Evolutionary conservation across 179 eudicot genomes (phyloP).

Genomic region (Beta macrorhiza): DNA sequence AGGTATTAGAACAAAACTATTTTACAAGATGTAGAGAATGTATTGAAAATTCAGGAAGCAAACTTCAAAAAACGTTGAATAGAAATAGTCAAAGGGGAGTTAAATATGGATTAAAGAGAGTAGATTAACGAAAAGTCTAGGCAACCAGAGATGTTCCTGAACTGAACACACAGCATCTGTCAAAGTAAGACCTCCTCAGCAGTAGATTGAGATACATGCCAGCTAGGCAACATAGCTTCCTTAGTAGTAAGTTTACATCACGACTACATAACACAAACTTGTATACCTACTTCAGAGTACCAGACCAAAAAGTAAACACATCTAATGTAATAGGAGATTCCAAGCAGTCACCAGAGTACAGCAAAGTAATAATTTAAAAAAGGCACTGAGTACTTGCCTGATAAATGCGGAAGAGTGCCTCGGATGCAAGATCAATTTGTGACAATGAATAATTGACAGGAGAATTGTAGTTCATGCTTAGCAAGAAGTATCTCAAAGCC

Average conservation of each 20-base stretch:
- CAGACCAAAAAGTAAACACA: background rate
- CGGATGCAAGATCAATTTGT: constrained; percentile 73
- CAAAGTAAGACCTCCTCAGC: background rate
- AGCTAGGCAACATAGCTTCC: background rate
- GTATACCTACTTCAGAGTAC: background rate
- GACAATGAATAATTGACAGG: constrained; percentile 73
- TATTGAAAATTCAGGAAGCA: no score
- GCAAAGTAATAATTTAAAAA: background rate
- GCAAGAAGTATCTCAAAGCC: constrained; percentile 80
- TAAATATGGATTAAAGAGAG: no score
- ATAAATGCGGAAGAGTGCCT: constrained; percentile 62
- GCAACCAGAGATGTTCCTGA: background rate
- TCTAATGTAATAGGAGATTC: background rate
- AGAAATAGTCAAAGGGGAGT: no score
- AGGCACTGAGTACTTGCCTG: constrained; percentile 46
- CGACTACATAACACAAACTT: background rate
- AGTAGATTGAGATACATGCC: background rate
- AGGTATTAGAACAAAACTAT: no score
- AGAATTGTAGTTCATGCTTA: constrained; percentile 81
- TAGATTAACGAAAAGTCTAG: background rate
- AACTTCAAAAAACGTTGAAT: no score
- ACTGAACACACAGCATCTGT: background rate
- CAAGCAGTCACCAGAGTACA: constrained; percentile 4
- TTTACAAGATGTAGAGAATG: no score
- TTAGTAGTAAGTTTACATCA: background rate